A percentile compares a stretch with the other conserved stretches of the same genome.
These are phyloP conservation scores for Batkoa obscura DNA, from an alignment of 371 early-diverging fungal genomes.

Conservation along the genomic window DNA sequence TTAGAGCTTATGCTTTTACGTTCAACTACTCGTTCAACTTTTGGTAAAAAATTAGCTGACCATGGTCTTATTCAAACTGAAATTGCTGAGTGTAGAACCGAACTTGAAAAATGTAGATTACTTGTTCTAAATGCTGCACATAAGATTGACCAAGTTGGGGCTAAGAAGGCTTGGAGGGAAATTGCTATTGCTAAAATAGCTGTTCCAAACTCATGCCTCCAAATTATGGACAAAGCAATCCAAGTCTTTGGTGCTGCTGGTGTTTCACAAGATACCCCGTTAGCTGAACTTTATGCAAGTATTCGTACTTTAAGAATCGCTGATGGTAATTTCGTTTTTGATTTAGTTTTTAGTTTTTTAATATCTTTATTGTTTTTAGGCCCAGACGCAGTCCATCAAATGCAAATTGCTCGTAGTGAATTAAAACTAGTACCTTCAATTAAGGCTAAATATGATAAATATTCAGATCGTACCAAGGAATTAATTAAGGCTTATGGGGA, in stretches of 20 bases:
- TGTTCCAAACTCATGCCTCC: conserved; percentile 55
- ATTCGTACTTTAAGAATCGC: conserved; percentile 78
- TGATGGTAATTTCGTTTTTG: conserved; percentile 29
- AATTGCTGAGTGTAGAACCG: conserved; percentile 69
- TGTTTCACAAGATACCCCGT: conserved; percentile 62
- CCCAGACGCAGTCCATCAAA: conserved; percentile 66
- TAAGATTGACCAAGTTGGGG: conserved; percentile 65
- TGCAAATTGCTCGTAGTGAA: conserved; percentile 50
- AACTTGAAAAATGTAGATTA: conserved; percentile 76
- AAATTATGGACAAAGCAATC: conserved; percentile 69
- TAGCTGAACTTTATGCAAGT: conserved; percentile 68
- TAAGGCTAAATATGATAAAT: background rate
- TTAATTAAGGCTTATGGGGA: no score
- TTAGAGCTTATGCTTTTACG: conserved; percentile 68
- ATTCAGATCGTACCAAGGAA: background rate
- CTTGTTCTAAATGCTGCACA: conserved; percentile 79
- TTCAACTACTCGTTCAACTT: conserved; percentile 72
- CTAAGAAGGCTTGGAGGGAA: conserved; percentile 74
- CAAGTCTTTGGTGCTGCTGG: conserved; percentile 87
- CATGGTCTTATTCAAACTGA: conserved; percentile 64
- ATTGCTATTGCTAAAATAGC: conserved; percentile 87
- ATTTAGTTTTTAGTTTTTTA: background rate
- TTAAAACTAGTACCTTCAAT: conserved; percentile 15
- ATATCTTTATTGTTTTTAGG: conserved; percentile 13
- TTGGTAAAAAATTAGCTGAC: conserved; percentile 59